Base-by-base conservation (phyloP, 2,329 filamentous ascomycete species). In the Teratosphaeria zuluensis region DNA sequence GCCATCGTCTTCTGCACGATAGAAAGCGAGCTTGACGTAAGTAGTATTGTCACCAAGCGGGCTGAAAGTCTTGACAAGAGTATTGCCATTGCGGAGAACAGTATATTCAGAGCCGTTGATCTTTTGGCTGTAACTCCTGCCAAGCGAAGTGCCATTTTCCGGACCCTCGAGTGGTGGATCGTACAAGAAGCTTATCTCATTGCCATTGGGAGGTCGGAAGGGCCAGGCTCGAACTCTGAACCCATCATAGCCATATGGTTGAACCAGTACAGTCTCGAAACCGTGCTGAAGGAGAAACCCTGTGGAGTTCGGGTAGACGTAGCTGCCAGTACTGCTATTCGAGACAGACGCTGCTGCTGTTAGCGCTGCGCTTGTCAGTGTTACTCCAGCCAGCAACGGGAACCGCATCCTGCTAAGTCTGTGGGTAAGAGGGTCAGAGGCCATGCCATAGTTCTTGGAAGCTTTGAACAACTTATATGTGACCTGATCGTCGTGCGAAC, bases 171-270 rank as follows among this genome's bases (percentile, higher is more conserved):
- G 64, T 2, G 73, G 73, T 9, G 73, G 73, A 56, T 75, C 73
- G 54, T 73, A 74, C 11, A 75, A 54, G 56, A 75, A 74, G 55
- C 71, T 70, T 61, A 72, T 64, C 59, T 75, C 72, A 21, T 73
- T 65, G 12, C 71, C 72, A 2, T 67, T 70, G 6, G 69, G 69
- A 28, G 71, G 71, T 11, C 69, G 64, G 60, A 70, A 74, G 0
- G 72, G 70, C 73, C 73, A 75, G 7, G 73, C 72, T 56, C 73
- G 68, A 4, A 75, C 70, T 6, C 73, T 69, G 54, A 75, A 74
- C 1, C 73, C 73, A 62, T 75, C 73, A 55, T 73, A 73, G 12
- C 73, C 73, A 63, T 69, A 75, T 11, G 73, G 73, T 56, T 75
- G 73, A 4, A 75, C 70, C 1, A 75, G 64, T 1, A 75, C 63